Conservation (phyloP, 768 basidiomycete genomes). For the Hygrocybe punicea region DNA sequence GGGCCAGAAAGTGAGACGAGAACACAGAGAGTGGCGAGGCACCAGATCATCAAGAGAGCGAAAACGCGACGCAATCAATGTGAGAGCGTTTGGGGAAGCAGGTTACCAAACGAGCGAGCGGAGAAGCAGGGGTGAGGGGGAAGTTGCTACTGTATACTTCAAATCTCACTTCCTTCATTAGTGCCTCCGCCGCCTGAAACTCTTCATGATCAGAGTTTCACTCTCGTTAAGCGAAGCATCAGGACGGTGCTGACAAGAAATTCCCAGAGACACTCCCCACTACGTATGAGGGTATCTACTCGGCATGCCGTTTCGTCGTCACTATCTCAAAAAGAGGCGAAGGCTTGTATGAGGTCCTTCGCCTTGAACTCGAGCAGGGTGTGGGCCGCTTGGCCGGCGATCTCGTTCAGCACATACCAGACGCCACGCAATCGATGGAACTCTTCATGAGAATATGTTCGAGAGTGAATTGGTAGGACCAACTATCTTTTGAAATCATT, state of each 20-base stretch:
- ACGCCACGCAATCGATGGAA: slow-evolving; percentile 52
- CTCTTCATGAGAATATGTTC: slow-evolving; percentile 59
- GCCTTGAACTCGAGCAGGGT: slow-evolving; percentile 58
- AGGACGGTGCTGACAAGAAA: slow-evolving; percentile 41
- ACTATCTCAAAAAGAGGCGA: slow-evolving; percentile 52
- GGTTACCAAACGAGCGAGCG: too few relatives aligned
- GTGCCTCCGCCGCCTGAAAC: slow-evolving; percentile 16
- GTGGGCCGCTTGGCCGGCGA: slow-evolving; percentile 39
- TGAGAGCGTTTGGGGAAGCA: too few relatives aligned
- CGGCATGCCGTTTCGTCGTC: slow-evolving; percentile 55
- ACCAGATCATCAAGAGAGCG: too few relatives aligned
- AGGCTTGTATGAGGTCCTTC: slow-evolving; percentile 54
- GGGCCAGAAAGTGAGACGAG: too few relatives aligned
- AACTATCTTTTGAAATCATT: neutral
- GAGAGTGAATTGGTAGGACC: slow-evolving; percentile 58
- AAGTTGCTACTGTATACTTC: neutral
- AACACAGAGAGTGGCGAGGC: too few relatives aligned
- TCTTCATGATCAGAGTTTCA: slow-evolving; percentile 30
- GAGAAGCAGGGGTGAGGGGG: too few relatives aligned
- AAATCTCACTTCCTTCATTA: slow-evolving; percentile 1
- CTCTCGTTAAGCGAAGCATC: slow-evolving; percentile 36
- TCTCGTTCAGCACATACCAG: slow-evolving; percentile 28
- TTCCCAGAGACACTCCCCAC: slow-evolving; percentile 34
- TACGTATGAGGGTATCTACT: slow-evolving; percentile 57
- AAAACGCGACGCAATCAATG: too few relatives aligned